Base-by-base conservation (phyloP, 805 yeast species). In the Wickerhamomyces alni region DNA sequence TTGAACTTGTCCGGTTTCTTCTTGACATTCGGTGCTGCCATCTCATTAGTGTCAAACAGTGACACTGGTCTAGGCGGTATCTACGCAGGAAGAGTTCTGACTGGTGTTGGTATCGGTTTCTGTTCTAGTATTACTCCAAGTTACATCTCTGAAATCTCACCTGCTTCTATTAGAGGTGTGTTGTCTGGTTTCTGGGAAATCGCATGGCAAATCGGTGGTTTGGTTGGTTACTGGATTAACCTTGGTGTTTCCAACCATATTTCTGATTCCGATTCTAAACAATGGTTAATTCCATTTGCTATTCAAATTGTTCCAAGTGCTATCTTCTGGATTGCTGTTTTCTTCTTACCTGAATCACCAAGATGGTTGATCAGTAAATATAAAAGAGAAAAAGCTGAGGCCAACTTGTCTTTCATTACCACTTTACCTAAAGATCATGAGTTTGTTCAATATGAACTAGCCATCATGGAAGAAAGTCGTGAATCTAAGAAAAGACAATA, bases 41-140 rank as follows among this genome's bases (percentile, higher is more conserved):
- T 70, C 25, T 63, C 70, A 36, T 54, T 70, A 43, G 46, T 55
- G n/a, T 51, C 72, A 17, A 42, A 54, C 4, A 30, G 45, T 3
- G 30, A 21, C 2, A 58, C 61, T 24, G 70, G 70, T 3, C 58
- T 72, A 32, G 71, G 69, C 5, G 65, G 68, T n/a, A 65, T 73
- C 38, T 71, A 73, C 44, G 70, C 74, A 2, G 81, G 81, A 11
- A 62, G 82, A 45, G 69, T 69, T 11, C 41, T 60, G 22, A 53
- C 64, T 8, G 68, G 81, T 8, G 33, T 75, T 9, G 77, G 77
- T 21, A 71, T 73, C 37, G 81, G 81, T 3, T 68, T 70, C 11
- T 62, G 74, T 30, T 65, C 78, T 1, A 66, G 67, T 51, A 55
- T 73, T 41, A 74, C 74, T 1, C 77, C 78, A 5, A 63, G 70